These are phyloP conservation scores for Cystofilobasidium capitatum DNA, from an alignment of 768 basidiomycete genomes.

Conservation along the genomic window DNA sequence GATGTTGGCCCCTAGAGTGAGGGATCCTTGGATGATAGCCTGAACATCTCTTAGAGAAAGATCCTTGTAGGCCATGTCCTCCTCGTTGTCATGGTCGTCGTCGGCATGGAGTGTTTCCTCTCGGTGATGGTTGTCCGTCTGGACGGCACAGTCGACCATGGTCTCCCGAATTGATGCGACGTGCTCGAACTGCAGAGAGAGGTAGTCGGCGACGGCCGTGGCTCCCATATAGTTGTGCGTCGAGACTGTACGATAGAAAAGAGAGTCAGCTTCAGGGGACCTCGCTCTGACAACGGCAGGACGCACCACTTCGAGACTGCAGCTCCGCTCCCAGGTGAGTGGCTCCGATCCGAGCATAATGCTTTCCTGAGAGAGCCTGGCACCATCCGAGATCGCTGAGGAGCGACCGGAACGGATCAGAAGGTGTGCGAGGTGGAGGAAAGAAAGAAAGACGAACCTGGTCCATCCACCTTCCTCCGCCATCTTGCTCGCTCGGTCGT, in stretches of 20 bases:
- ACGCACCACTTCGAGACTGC: too few relatives aligned
- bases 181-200: background rate
- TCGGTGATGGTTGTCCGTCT: conserved; percentile 7
- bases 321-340: conserved; percentile 54
- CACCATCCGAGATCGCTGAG: background rate
- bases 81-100: background rate
- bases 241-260: conserved; percentile 50
- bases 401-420: too few relatives aligned
- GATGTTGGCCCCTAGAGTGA: conserved; percentile 53
- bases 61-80: background rate
- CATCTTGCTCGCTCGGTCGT: conserved; percentile 60
- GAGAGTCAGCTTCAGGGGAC: background rate
- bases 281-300: background rate
- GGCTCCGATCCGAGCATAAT: conserved; percentile 53
- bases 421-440: background rate
- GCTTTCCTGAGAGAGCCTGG: conserved; percentile 43
- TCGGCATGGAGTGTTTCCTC: background rate
- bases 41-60: conserved; percentile 43
- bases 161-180: background rate
- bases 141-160: conserved; percentile 9
- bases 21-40: conserved; percentile 56
- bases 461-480: conserved; percentile 58
- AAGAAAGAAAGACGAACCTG: conserved; percentile 40
- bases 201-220: conserved; percentile 47
- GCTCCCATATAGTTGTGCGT: conserved; percentile 65